A percentile compares a stretch with the other conserved stretches of the same genome.
These are phyloP conservation scores for Claviceps pazoutovae DNA, from an alignment of 2,329 filamentous ascomycete species.

Conservation along the genomic window DNA sequence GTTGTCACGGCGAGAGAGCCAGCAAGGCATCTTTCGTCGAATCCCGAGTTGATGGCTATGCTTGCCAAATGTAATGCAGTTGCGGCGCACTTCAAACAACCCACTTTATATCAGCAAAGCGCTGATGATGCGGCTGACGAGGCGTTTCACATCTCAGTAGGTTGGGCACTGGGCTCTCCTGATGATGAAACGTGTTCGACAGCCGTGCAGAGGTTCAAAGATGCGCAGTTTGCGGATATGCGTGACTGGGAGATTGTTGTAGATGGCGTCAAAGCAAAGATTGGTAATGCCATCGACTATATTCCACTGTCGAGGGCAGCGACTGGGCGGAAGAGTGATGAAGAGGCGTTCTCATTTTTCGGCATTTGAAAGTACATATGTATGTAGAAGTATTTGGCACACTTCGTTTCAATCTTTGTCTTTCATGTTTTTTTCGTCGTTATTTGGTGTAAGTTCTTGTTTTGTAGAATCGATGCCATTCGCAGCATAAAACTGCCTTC, in stretches of 20 bases:
- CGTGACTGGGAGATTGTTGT: conserved; percentile 37
- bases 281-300: conserved; percentile 54
- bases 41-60: conserved; percentile 45
- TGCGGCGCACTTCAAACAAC: conserved; percentile 47
- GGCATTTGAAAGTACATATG: not conserved
- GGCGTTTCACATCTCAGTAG: conserved; percentile 80
- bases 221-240: conserved; percentile 17
- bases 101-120: conserved; percentile 48
- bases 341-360: conserved; percentile 6
- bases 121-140: conserved; percentile 12
- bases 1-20: conserved; percentile 25
- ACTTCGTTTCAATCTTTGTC: no score
- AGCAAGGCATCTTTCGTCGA: conserved; percentile 11
- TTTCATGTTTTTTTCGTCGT: not conserved
- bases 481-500: not conserved
- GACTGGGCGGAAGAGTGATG: not conserved
- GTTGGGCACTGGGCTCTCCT: conserved; percentile 57
- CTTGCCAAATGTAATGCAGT: conserved; percentile 53
- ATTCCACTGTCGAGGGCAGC: conserved; percentile 21
- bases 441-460: not conserved
- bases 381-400: not conserved
- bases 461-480: not conserved
- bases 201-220: conserved; percentile 13
- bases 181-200: conserved; percentile 21
- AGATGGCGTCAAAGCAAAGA: conserved; percentile 55